Evolutionary conservation across 805 yeast genomes (phyloP).

Genomic region (Lachancea lanzarotensis): DNA sequence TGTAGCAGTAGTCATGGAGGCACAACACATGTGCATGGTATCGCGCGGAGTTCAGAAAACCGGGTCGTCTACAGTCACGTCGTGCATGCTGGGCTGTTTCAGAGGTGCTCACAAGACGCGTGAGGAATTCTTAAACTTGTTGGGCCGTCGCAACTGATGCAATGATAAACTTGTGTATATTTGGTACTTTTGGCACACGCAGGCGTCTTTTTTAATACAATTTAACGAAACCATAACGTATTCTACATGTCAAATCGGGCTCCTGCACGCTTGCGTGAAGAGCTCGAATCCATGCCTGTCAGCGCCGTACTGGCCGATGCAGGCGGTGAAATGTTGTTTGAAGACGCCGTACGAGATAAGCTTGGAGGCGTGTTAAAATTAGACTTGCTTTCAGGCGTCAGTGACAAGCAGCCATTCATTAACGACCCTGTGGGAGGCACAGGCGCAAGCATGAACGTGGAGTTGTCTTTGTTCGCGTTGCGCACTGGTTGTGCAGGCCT

Average conservation of each 20-base stretch:
- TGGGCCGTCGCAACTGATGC: constrained; percentile 46
- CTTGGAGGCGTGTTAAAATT: constrained; percentile 25
- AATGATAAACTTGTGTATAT: not conserved
- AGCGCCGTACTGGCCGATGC: not conserved
- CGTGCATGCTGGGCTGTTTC: constrained; percentile 96
- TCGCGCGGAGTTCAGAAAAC: constrained; percentile 95
- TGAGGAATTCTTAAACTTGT: constrained; percentile 84
- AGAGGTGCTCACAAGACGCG: constrained; percentile 90
- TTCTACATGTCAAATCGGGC: not conserved
- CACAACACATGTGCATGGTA: constrained; percentile 99
- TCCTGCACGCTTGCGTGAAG: not conserved
- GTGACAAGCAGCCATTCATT: constrained; percentile 31
- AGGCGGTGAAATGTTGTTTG: constrained; percentile 1
- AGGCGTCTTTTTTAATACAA: not conserved
- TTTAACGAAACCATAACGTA: not conserved
- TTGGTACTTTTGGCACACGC: not conserved
- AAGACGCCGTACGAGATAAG: constrained; percentile 21
- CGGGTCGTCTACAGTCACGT: constrained; percentile 87
- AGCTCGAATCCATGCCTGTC: not conserved
- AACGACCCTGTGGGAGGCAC: constrained; percentile 25
- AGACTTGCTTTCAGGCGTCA: constrained; percentile 28
- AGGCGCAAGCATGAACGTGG: constrained; percentile 30
- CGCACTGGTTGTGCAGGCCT: not conserved
- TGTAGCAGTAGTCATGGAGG: constrained; percentile 97
- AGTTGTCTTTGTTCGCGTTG: constrained; percentile 12